Evolutionary conservation across 257 asterid genomes (phyloP).

Genomic region (Paulownia fortunei): DNA sequence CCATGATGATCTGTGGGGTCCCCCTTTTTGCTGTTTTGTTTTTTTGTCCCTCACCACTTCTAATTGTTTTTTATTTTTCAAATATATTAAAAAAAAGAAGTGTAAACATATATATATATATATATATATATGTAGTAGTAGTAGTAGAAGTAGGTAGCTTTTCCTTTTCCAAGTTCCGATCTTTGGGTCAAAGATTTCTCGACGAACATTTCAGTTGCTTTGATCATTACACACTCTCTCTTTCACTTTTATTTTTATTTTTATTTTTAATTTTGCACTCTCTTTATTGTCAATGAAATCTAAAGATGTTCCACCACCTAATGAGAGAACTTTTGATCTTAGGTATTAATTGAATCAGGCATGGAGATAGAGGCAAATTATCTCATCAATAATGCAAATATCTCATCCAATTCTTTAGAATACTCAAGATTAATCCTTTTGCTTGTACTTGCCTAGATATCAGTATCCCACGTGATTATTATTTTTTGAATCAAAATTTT

Average conservation of each 20-base stretch:
- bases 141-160: constrained; percentile 21
- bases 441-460: no score
- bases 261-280: constrained; percentile 1
- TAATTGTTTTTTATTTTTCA: no score
- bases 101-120: no score
- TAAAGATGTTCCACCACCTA: constrained; percentile 43
- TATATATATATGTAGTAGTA: no score
- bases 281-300: constrained; percentile 39
- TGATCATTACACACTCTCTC: constrained; percentile 70
- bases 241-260: constrained; percentile 44
- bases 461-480: no score
- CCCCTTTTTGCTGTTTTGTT: constrained; percentile 27
- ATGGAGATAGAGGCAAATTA: no score
- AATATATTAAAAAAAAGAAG: no score
- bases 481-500: no score
- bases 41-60: constrained; percentile 21
- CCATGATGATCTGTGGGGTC: constrained; percentile 46
- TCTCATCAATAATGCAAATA: no score
- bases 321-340: constrained; percentile 32
- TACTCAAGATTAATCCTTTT: no score
- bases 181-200: constrained; percentile 82
- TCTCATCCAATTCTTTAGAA: no score
- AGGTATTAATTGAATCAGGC: no score
- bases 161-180: constrained; percentile 56
- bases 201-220: constrained; percentile 64